Evolutionary conservation across 208 protist species (phyloP), one percentile per base, ranked within the genome.

Genomic region (Willaertia magna): DNA sequence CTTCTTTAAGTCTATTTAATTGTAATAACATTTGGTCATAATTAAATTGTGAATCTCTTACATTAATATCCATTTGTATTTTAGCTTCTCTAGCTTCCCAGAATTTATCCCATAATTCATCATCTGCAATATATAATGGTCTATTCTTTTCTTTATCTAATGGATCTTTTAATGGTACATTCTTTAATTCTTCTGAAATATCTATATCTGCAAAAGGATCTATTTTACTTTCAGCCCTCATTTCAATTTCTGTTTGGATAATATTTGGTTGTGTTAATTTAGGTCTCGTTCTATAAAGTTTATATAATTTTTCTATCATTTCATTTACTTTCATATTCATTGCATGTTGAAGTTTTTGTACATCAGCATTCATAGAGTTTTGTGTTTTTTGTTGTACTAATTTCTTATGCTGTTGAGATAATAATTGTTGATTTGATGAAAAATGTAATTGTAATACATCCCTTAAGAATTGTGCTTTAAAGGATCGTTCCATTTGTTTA

Each of bases 131-230:
- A 12, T 30, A 81, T 11, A 40, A 14, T 51, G 76, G 76, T 81
- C 30, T 81, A 11, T 30, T 14, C 22, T 51, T 81, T 30, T 51
- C n/a, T 30, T 51, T 12, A 51, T 81, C 76, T 12, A 81, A 11
- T 39, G 44, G 20, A 51, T 81, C 76, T 46, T 51, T 3, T 20
- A 12, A 12, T 40, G 76, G 44, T 40, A 26, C 26, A 81, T 81
- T 51, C 14, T 81, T 81, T 51, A 42, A 16, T 47, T 81, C 76
- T 40, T 40, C 18, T 9, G 26, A 39, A 40, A 42, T 42, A 14
- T 81, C 76, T 6, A 81, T 42, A 81, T 81, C 76, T n/a, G 76
- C 76, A 51, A 81, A 81, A 4, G 76, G 76, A 51, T 81, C 76
- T 39, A 51, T 39, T 4, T 3, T n/a, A 47, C 51, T 16, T 7